Percentiles rank a stretch among this genome's conserved stretches.
These are phyloP conservation scores for Diplodia corticola DNA, from an alignment of 2,329 filamentous ascomycete genomes.

Conservation along the genomic window DNA sequence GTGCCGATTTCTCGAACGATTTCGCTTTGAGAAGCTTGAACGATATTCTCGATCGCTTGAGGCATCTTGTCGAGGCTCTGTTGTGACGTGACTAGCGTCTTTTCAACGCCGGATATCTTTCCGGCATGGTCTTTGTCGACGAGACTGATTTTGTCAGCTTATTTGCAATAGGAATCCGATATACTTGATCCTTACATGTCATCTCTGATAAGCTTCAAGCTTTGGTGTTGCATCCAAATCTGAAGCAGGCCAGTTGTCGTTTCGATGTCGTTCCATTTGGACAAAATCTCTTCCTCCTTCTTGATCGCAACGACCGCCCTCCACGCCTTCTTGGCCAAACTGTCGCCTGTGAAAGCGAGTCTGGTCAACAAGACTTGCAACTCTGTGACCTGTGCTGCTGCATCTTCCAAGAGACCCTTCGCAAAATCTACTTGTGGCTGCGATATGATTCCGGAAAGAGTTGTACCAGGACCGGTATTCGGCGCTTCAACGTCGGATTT, in stretches of 20 bases:
- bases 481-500: not conserved
- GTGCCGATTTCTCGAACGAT: not conserved
- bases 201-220: not conserved
- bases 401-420: not conserved
- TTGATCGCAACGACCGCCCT: not conserved
- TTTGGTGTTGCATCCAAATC: not conserved
- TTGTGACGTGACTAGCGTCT: not conserved
- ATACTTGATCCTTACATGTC: not conserved
- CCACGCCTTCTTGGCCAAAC: not conserved
- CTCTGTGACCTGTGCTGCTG: not conserved
- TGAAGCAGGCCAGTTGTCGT: not conserved
- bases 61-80: not conserved
- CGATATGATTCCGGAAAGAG: not conserved
- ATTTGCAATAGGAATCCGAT: too few relatives aligned
- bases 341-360: not conserved
- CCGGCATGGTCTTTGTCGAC: not conserved
- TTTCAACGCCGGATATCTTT: not conserved
- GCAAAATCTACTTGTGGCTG: not conserved
- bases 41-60: not conserved
- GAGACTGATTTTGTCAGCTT: not conserved
- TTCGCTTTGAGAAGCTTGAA: not conserved
- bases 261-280: not conserved
- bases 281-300: not conserved
- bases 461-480: not conserved
- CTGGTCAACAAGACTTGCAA: not conserved